These are phyloP conservation scores for Glutinoglossum americanum DNA, from an alignment of 495 filamentous ascomycete species.

Conservation along the genomic window DNA sequence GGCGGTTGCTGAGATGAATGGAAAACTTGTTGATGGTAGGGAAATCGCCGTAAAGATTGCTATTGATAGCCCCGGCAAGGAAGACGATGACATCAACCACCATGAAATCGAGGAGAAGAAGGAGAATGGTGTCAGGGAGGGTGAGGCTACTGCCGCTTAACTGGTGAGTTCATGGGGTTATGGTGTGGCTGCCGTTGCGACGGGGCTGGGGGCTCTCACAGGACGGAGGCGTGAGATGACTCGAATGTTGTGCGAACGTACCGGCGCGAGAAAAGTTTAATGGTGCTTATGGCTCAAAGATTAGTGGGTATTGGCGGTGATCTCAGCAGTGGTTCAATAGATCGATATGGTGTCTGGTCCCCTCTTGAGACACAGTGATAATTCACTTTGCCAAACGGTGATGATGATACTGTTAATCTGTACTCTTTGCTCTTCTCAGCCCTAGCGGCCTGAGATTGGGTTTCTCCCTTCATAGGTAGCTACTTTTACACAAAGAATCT, in stretches of 20 bases:
- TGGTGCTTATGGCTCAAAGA: constrained; percentile 2
- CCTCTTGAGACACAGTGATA: not conserved
- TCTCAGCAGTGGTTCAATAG: not conserved
- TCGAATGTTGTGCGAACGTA: not conserved
- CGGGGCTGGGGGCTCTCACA: not conserved
- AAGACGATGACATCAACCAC: constrained; percentile 45
- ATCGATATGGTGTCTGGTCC: not conserved
- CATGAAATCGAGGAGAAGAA: constrained; percentile 15
- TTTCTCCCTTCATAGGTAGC: not conserved
- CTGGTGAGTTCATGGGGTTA: constrained; percentile 11
- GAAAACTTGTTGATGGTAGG: constrained; percentile 91
- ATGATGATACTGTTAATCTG: not conserved
- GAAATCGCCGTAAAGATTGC: constrained; percentile 99
- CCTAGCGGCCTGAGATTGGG: not conserved
- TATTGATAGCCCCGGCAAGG: constrained; percentile 98
- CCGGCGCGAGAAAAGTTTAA: not conserved
- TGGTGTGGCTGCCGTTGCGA: not conserved
- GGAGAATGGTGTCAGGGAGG: constrained; percentile 22
- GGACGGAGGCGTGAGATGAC: not conserved
- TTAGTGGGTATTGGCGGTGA: not conserved
- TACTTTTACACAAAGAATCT: constrained; percentile 1
- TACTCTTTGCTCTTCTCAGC: constrained; percentile 1
- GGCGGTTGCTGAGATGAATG: constrained; percentile 95
- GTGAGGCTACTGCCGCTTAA: constrained; percentile 21
- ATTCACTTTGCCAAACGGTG: not conserved